Conservation (phyloP, 2,329 filamentous ascomycete species). For the Exophiala sp. region DNA sequence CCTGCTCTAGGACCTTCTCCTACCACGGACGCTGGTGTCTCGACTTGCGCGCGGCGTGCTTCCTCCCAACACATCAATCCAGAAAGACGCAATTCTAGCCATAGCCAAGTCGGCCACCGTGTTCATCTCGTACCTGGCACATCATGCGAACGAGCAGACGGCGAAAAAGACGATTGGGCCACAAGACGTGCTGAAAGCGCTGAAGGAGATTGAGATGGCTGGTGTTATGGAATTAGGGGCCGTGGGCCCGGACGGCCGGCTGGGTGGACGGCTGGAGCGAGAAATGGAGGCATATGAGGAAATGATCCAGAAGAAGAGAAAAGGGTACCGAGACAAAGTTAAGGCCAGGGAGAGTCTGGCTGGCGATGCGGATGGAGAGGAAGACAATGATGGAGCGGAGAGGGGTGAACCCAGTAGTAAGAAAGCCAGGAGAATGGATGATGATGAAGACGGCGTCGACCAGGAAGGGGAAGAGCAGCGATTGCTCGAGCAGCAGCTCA, state of each 20-base stretch:
- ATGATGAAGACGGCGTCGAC: slow-evolving; percentile 7
- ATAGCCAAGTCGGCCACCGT: slow-evolving; percentile 62
- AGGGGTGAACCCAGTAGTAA: slow-evolving; percentile 21
- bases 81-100: slow-evolving; percentile 59
- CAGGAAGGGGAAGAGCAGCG: slow-evolving; percentile 18
- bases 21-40: slow-evolving; percentile 57
- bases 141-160: slow-evolving; percentile 56
- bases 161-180: slow-evolving; percentile 58
- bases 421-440: slow-evolving; percentile 21
- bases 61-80: slow-evolving; percentile 59
- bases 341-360: slow-evolving; percentile 44
- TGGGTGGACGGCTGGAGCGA: slow-evolving; percentile 52
- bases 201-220: slow-evolving; percentile 55
- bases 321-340: slow-evolving; percentile 33
- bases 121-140: slow-evolving; percentile 54
- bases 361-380: slow-evolving; percentile 48
- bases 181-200: slow-evolving; percentile 54
- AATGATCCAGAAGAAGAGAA: slow-evolving; percentile 34
- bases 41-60: slow-evolving; percentile 59
- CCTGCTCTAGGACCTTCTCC: slow-evolving; percentile 55
- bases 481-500: slow-evolving; percentile 30
- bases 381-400: slow-evolving; percentile 56
- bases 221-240: slow-evolving; percentile 22
- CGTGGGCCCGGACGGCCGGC: slow-evolving; percentile 35
- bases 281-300: slow-evolving; percentile 50